Evolutionary conservation across 2,329 filamentous ascomycete species (phyloP).

Genomic region (Cephalotrichum gorgonifer): DNA sequence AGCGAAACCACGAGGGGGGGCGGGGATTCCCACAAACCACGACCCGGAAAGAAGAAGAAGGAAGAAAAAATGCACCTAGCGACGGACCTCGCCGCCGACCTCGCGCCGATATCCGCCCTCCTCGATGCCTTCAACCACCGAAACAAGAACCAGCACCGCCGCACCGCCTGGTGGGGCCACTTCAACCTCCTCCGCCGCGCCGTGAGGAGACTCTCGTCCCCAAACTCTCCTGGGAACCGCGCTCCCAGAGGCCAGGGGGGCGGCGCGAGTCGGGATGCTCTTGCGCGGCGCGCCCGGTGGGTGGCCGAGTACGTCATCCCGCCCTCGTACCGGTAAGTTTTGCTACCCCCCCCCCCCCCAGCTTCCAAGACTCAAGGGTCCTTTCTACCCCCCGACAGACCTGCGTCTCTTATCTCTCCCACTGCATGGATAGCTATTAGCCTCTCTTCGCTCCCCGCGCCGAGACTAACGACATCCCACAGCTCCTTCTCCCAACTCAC

Average conservation of each 20-base stretch:
- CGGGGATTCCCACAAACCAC: too few relatives aligned
- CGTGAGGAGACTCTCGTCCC: slow-evolving; percentile 39
- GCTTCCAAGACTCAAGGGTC: background rate
- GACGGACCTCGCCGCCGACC: slow-evolving; percentile 9
- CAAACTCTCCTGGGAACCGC: slow-evolving; percentile 7
- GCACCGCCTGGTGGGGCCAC: slow-evolving; percentile 68
- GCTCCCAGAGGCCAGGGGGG: background rate
- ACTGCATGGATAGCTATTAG: too few relatives aligned
- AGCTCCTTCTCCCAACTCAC: slow-evolving; percentile 60
- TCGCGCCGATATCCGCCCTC: slow-evolving; percentile 36
- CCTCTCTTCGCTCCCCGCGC: too few relatives aligned
- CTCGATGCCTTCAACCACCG: slow-evolving; percentile 69
- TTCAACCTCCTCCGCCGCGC: slow-evolving; percentile 64
- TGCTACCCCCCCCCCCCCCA: background rate
- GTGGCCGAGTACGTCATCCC: slow-evolving; percentile 20
- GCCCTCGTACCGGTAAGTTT: slow-evolving; percentile 24
- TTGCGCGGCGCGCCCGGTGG: slow-evolving; percentile 15
- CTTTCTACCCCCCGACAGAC: background rate
- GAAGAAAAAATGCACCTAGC: background rate
- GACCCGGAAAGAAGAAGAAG: background rate
- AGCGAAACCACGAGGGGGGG: too few relatives aligned
- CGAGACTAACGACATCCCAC: background rate
- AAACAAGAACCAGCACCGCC: slow-evolving; percentile 84
- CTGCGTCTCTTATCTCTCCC: background rate
- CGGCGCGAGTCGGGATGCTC: background rate